Conservation (phyloP, 495 filamentous ascomycete species). For the Tuber calosporum region DNA sequence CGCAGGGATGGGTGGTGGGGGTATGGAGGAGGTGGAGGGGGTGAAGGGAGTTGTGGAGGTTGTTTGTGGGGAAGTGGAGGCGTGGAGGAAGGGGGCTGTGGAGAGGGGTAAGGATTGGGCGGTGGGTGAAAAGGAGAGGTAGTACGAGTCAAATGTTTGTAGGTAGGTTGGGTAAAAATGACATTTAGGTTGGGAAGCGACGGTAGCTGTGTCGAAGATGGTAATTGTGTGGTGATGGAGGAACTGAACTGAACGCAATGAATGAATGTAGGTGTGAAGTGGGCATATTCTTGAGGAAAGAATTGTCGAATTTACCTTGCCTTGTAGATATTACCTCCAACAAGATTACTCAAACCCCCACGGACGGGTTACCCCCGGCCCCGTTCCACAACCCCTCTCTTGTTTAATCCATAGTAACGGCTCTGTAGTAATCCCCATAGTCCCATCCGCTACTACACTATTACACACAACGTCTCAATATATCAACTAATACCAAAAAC, state of each 20-base stretch:
- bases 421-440: not conserved
- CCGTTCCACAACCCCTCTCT: not conserved
- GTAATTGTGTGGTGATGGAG: not conserved
- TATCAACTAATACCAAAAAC: not conserved
- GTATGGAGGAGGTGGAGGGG: conserved; percentile 94
- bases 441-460: not conserved
- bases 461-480: not conserved
- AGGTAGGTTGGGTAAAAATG: not conserved
- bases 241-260: no score
- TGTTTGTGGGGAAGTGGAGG: conserved; percentile 54
- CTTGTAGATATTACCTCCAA: not conserved
- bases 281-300: no score
- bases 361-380: no score
- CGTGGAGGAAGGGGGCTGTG: conserved; percentile 15
- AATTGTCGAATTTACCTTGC: no score
- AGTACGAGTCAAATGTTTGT: not conserved
- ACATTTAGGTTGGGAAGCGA: not conserved
- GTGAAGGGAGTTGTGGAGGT: conserved; percentile 64
- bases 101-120: not conserved
- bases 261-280: no score
- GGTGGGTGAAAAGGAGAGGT: not conserved
- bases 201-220: not conserved
- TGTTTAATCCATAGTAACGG: not conserved
- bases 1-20: conserved; percentile 60
- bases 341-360: not conserved